Evolutionary conservation across 345 rosid species (phyloP).

Genomic region (Nasturtium officinale): DNA sequence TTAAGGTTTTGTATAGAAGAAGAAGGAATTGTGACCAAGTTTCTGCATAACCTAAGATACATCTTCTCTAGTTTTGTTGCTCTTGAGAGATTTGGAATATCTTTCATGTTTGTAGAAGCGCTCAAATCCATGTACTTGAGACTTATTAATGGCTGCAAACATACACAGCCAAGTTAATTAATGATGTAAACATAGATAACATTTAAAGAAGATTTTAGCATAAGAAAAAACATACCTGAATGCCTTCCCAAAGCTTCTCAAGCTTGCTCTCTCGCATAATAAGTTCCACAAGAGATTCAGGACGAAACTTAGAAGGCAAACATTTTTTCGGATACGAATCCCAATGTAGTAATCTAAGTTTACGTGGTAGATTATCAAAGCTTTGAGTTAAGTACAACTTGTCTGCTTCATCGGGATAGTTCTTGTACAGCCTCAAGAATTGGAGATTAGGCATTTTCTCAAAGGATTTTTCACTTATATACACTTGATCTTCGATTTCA

Average conservation of each 20-base stretch:
- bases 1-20: background rate
- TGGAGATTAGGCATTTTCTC: conserved; percentile 35
- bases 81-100: conserved; percentile 20
- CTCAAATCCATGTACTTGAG: conserved; percentile 5
- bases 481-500: background rate
- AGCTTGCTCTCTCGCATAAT: conserved; percentile 27
- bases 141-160: background rate
- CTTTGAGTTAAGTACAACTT: background rate
- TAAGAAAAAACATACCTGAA: background rate
- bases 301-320: conserved; percentile 34
- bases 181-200: too few species aligned
- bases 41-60: conserved; percentile 20
- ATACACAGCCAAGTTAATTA: too few species aligned
- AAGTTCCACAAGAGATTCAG: conserved; percentile 23
- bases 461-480: conserved; percentile 9
- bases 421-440: conserved; percentile 34
- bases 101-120: background rate
- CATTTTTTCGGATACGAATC: conserved; percentile 24
- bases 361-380: conserved; percentile 25
- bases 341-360: conserved; percentile 37
- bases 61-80: conserved; percentile 26
- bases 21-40: conserved; percentile 9
- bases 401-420: background rate
- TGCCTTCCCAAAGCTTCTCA: conserved; percentile 25
- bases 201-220: too few species aligned